These are phyloP conservation scores for Aspergillus melleus DNA, from an alignment of 2,329 filamentous ascomycete genomes.

Conservation along the genomic window DNA sequence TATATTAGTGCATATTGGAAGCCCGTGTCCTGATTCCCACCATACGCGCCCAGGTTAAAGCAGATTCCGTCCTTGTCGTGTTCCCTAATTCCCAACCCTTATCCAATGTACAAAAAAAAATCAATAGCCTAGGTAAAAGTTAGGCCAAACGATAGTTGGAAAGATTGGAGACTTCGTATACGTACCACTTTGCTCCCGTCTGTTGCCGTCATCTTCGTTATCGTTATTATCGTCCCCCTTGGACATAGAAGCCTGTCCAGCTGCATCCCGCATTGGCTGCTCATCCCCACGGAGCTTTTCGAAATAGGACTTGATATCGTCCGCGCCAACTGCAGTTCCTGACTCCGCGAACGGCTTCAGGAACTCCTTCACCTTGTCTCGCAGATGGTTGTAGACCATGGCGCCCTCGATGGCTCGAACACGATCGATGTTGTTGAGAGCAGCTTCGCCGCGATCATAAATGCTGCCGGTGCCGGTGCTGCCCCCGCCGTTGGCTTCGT, in stretches of 20 bases:
- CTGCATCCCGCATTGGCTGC: conserved; percentile 66
- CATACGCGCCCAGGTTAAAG: not conserved
- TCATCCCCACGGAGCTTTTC: conserved; percentile 90
- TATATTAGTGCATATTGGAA: not conserved
- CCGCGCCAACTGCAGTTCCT: conserved; percentile 81
- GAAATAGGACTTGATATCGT: conserved; percentile 97
- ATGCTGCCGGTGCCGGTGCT: conserved; percentile 74
- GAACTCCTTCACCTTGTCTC: conserved; percentile 93
- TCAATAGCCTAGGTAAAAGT: conserved; percentile 6
- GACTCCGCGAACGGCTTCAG: conserved; percentile 92
- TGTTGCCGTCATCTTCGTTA: conserved; percentile 32
- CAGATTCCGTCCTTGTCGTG: not conserved
- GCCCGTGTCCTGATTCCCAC: not conserved
- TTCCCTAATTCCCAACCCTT: not conserved
- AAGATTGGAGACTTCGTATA: conserved; percentile 4
- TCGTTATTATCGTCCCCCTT: conserved; percentile 32
- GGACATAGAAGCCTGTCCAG: conserved; percentile 50
- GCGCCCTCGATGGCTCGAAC: conserved; percentile 93
- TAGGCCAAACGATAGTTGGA: not conserved
- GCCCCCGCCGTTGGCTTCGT: conserved; percentile 50
- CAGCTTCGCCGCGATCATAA: conserved; percentile 88
- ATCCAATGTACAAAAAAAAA: not conserved
- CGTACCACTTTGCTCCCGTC: conserved; percentile 51
- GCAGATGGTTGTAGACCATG: conserved; percentile 96
- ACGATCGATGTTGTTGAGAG: conserved; percentile 85